These are phyloP conservation scores for Silene coronaria DNA, from an alignment of 179 eudicot species.

Conservation along the genomic window DNA sequence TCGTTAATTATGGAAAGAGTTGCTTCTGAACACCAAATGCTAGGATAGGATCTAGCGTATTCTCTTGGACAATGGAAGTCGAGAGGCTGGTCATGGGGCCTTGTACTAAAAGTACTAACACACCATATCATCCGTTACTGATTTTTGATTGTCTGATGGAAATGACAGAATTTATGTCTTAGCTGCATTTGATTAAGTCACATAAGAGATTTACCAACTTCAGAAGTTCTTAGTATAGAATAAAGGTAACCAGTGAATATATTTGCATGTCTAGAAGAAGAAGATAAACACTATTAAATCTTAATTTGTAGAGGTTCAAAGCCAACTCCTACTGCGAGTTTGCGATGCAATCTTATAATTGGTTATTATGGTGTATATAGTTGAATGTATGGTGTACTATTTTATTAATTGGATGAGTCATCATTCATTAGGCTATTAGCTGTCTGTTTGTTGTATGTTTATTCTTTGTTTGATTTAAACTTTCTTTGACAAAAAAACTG, in stretches of 20 bases:
- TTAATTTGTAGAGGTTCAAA: background rate
- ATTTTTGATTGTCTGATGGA: background rate
- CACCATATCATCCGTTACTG: too few species aligned
- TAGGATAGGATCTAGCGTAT: background rate
- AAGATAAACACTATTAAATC: background rate
- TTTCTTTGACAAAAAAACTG: background rate
- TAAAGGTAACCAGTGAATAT: background rate
- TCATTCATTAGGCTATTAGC: background rate
- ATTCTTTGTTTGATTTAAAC: background rate
- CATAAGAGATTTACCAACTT: background rate
- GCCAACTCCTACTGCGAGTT: background rate
- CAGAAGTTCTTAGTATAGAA: background rate
- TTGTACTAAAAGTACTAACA: background rate
- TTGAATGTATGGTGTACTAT: slow-evolving; percentile 6
- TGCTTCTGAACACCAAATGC: background rate
- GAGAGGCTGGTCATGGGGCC: background rate
- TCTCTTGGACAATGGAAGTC: background rate
- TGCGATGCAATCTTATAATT: background rate
- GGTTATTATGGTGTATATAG: background rate
- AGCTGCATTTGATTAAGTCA: slow-evolving; percentile 1
- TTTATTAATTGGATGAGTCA: background rate
- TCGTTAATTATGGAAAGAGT: too few species aligned
- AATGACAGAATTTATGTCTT: background rate
- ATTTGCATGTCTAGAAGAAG: background rate
- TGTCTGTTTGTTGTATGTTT: background rate